These are phyloP conservation scores for Ophiocordyceps robertsii DNA, from an alignment of 2,329 filamentous ascomycete genomes.

Conservation along the genomic window DNA sequence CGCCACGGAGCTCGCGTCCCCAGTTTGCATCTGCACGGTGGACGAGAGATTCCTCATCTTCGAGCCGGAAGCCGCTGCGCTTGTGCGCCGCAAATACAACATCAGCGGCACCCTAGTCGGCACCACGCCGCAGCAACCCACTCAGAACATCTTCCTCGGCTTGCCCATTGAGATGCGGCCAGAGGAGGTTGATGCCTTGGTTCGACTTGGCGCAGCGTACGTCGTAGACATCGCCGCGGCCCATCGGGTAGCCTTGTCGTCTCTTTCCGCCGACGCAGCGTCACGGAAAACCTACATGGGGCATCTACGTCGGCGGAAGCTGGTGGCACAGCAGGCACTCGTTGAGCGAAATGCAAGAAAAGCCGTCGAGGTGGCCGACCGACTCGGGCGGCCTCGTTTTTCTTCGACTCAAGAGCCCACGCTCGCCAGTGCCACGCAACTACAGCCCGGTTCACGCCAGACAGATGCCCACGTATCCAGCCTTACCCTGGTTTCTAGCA, in stretches of 20 bases:
- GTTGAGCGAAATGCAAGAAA: conserved; percentile 24
- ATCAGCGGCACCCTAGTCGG: conserved; percentile 80
- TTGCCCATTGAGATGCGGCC: conserved; percentile 81
- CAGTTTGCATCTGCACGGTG: conserved; percentile 69
- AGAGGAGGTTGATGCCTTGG: conserved; percentile 73
- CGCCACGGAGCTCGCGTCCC: conserved; percentile 9
- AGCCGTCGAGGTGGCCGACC: conserved; percentile 14
- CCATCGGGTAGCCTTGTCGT: conserved; percentile 52
- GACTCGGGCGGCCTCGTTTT: conserved; percentile 4
- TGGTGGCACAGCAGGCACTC: conserved; percentile 24
- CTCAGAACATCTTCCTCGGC: conserved; percentile 88
- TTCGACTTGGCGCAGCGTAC: conserved; percentile 63
- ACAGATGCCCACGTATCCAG: not conserved
- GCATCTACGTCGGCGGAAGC: conserved; percentile 33
- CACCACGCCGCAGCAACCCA: conserved; percentile 79
- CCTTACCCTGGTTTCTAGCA: conserved; percentile 23
- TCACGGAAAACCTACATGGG: conserved; percentile 51
- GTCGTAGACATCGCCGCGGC: conserved; percentile 66
- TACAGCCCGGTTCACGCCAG: not conserved
- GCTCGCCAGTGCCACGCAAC: not conserved
- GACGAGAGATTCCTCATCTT: conserved; percentile 79
- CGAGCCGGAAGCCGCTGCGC: conserved; percentile 66
- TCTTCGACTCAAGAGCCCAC: not conserved
- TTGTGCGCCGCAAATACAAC: conserved; percentile 65
- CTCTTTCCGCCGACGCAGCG: conserved; percentile 30